These are phyloP conservation scores for Venturia oleaginea DNA, from an alignment of 2,329 filamentous ascomycete species.

Conservation along the genomic window DNA sequence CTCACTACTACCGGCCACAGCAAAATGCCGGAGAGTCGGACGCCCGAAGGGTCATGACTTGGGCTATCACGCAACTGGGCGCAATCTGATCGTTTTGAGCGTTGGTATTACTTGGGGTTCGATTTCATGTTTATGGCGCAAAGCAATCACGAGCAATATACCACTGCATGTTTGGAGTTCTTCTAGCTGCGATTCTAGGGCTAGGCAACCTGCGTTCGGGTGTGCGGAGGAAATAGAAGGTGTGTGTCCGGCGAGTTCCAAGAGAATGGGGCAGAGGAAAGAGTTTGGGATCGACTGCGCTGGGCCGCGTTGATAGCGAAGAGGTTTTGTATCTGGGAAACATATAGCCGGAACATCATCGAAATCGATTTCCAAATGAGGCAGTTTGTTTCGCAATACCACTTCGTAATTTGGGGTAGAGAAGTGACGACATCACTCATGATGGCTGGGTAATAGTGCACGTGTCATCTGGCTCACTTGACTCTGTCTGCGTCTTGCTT, in stretches of 20 bases:
- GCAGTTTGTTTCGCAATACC: too few relatives aligned
- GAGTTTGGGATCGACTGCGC: neutral
- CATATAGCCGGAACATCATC: too few relatives aligned
- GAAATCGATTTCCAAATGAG: too few relatives aligned
- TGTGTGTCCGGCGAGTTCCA: neutral
- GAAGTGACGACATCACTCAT: too few relatives aligned
- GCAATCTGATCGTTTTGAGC: neutral
- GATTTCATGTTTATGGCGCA: neutral
- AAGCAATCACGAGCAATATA: neutral
- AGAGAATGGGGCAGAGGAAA: neutral
- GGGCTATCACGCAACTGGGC: conserved; percentile 29
- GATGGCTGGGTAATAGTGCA: too few relatives aligned
- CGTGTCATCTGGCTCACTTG: too few relatives aligned
- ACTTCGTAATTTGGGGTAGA: too few relatives aligned
- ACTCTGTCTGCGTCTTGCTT: too few relatives aligned
- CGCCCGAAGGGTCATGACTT: conserved; percentile 33
- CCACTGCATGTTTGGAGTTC: conserved; percentile 2
- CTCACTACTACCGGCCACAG: conserved; percentile 36
- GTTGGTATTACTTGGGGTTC: neutral
- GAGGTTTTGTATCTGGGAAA: neutral
- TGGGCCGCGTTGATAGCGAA: neutral
- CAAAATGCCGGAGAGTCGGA: conserved; percentile 33
- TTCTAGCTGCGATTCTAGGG: neutral
- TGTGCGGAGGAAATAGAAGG: neutral
- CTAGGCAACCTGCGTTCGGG: neutral